Percentiles rank a stretch among this genome's conserved stretches.
Evolutionary conservation across 2,329 filamentous ascomycete genomes (phyloP).

Genomic region (Diplodia seriata): DNA sequence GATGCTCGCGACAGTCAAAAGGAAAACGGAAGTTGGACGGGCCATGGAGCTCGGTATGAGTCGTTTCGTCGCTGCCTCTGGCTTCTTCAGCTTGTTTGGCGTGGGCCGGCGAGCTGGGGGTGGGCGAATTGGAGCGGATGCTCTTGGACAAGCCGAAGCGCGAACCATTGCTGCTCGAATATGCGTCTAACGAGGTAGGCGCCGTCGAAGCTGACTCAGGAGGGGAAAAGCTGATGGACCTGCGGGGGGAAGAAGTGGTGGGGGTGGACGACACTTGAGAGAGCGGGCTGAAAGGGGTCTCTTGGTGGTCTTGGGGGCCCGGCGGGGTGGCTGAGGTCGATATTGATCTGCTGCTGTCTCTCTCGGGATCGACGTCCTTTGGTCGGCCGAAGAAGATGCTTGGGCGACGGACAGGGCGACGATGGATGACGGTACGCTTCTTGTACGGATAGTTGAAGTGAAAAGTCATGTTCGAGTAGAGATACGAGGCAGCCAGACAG

Average conservation of each 20-base stretch:
- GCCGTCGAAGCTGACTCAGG: conserved; percentile 29
- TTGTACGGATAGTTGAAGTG: conserved; percentile 25
- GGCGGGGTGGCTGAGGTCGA: not conserved
- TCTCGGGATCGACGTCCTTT: not conserved
- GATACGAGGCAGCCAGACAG: conserved; percentile 17
- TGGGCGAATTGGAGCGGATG: conserved; percentile 16
- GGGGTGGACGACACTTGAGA: conserved; percentile 16
- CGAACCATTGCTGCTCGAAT: conserved; percentile 13
- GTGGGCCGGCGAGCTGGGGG: not conserved
- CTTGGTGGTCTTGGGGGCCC: not conserved
- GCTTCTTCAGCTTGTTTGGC: not conserved
- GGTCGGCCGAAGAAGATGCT: conserved; percentile 28
- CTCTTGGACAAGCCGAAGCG: conserved; percentile 16
- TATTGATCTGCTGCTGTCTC: conserved; percentile 3
- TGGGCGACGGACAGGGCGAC: conserved; percentile 20
- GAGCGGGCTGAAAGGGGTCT: not conserved
- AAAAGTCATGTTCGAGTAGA: conserved; percentile 32
- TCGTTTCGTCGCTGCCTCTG: conserved; percentile 28
- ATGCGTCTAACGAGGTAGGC: conserved; percentile 16
- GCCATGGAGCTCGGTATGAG: not conserved
- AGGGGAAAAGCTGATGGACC: conserved; percentile 24
- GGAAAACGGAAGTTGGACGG: not conserved
- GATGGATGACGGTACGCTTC: conserved; percentile 32
- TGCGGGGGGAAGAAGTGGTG: conserved; percentile 18
- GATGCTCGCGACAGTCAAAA: conserved; percentile 11